Evolutionary conservation across 305 asterid species (phyloP).

Genomic region (Solanum hybrid): DNA sequence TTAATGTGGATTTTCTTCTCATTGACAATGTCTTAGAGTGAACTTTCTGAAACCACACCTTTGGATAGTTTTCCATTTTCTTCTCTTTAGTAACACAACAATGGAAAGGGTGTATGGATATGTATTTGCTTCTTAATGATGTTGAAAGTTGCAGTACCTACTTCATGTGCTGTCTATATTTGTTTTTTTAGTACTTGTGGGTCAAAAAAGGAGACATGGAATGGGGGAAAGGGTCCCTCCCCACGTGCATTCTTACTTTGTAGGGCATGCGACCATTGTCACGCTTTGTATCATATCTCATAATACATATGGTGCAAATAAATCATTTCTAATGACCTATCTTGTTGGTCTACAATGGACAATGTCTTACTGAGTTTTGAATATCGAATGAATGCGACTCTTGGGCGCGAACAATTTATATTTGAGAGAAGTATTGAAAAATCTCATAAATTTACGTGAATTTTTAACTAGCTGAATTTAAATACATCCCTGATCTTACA

Average conservation of each 20-base stretch:
- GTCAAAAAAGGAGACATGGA: background rate
- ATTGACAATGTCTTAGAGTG: background rate
- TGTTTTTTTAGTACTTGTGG: background rate
- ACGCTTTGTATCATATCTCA: background rate
- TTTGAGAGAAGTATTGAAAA: background rate
- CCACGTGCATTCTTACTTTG: background rate
- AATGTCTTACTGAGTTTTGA: background rate
- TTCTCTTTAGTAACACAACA: background rate
- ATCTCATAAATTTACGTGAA: too few relatives aligned
- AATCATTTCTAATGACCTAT: background rate
- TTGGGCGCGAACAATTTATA: too few relatives aligned
- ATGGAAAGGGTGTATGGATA: background rate
- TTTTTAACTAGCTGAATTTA: too few relatives aligned
- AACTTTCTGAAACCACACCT: background rate
- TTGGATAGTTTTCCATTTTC: background rate
- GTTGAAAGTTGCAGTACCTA: background rate
- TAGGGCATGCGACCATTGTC: background rate
- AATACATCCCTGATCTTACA: accelerated
- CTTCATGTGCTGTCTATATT: background rate
- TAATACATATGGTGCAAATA: background rate
- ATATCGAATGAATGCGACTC: too few relatives aligned
- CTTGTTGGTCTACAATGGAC: background rate
- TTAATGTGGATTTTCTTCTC: background rate
- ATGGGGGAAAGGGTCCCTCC: background rate
- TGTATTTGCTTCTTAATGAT: background rate